These are phyloP conservation scores for Beauveria sp. DNA, from an alignment of 2,329 filamentous ascomycete species.

Conservation along the genomic window DNA sequence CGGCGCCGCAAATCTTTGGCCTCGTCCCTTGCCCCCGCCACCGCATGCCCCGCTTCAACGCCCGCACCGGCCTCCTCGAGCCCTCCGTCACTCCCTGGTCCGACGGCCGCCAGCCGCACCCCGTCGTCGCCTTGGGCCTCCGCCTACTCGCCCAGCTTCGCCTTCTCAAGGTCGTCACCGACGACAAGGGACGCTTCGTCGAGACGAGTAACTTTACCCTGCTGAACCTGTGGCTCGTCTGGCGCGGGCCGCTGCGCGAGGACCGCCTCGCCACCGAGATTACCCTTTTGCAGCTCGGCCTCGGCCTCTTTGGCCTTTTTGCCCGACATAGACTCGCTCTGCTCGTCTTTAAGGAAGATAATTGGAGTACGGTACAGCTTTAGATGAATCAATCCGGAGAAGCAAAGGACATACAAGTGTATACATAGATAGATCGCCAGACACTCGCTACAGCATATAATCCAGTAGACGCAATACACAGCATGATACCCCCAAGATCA, in stretches of 20 bases:
- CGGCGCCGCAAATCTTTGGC: constrained; percentile 81
- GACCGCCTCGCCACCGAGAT: constrained; percentile 75
- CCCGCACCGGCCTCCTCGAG: constrained; percentile 75
- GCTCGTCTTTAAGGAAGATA: constrained; percentile 86
- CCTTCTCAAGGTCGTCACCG: constrained; percentile 59
- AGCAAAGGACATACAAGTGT: neutral
- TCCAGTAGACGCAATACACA: neutral
- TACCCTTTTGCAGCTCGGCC: constrained; percentile 64
- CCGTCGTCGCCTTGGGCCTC: constrained; percentile 54
- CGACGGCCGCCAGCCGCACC: constrained; percentile 58
- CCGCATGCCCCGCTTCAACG: constrained; percentile 82
- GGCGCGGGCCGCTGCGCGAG: constrained; percentile 86
- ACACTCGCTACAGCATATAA: neutral
- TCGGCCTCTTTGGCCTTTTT: constrained; percentile 77
- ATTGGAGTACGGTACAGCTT: constrained; percentile 42
- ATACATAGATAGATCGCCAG: neutral
- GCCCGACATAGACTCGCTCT: constrained; percentile 79
- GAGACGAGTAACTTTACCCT: constrained; percentile 89
- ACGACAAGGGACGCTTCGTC: constrained; percentile 61
- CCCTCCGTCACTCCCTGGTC: constrained; percentile 74
- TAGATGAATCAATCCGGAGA: neutral
- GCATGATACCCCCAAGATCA: neutral
- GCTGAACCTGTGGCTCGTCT: constrained; percentile 92
- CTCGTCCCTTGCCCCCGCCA: constrained; percentile 89
- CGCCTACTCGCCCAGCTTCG: constrained; percentile 60